Evolutionary conservation across 1,139 yeast genomes (phyloP), one percentile per base, ranked within the genome.

Genomic region (Suhomyces coccinellae): DNA sequence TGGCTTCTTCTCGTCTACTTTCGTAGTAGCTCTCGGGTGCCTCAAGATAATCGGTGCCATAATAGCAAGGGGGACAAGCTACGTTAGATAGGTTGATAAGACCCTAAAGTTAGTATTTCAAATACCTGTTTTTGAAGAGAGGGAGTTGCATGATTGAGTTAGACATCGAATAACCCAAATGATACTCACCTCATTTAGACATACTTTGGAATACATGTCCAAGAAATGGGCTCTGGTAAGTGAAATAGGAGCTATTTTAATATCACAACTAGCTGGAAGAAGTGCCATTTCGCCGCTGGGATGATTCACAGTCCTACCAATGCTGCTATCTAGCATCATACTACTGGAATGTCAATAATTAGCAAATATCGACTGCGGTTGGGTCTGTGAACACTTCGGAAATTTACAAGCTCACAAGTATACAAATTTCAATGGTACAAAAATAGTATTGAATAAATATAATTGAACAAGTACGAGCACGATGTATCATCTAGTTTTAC

Each of bases 1-100:
- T 83, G 0, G 68, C 62, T 45, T 66, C 67, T 16, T 67, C 52
- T 38, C 85, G 58, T 8, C 62, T 47, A 1, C 62, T 52, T 52
- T 82, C 86, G 37, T 69, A 61, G 53, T 72, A 77, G 40, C 76
- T 65, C 32, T 72, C 79, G 0, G 93, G 93, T 0, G 90, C 82
- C 34, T 72, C 72, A 69, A 85, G 70, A 44, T 80, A 67, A 1
- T 80, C 80, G 10, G 62, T 62, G 10, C 68, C 68, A 14, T 66
- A 60, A 49, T 79, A 70, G 52, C 84, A 78, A 0, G 73, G 62
- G 0, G 91, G 93, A 44, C 81, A 69, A 1, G 77, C 73, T 1
- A 83, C 75, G 11, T 66, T 66, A 1, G 87, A 80, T 14, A 85
- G 61, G 51, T 83, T 82, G 75, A 76, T 69, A 52, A 72, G 74